These are phyloP conservation scores for Peziza echinospora DNA, from an alignment of 495 filamentous ascomycete species.

Conservation along the genomic window DNA sequence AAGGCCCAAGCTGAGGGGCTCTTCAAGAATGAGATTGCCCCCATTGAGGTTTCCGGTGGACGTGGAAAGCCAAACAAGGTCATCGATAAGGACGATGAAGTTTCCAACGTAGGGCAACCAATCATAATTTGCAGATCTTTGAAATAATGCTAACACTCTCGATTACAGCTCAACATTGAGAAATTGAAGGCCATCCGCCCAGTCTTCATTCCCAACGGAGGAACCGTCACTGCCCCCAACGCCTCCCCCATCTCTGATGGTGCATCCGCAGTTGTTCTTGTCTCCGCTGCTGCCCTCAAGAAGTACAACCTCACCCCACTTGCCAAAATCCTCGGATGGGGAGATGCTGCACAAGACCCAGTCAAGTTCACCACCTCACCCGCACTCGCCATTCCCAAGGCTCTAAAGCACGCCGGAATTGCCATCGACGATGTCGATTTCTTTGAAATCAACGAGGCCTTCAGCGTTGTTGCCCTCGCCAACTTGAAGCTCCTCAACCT, in stretches of 20 bases:
- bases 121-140: neutral
- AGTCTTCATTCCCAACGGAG: constrained; percentile 58
- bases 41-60: constrained; percentile 67
- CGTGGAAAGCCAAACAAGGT: constrained; percentile 70
- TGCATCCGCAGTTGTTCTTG: constrained; percentile 70
- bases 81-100: constrained; percentile 77
- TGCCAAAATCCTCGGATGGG: constrained; percentile 92
- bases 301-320: constrained; percentile 72
- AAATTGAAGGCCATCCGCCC: constrained; percentile 72
- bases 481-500: constrained; percentile 78
- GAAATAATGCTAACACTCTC: neutral
- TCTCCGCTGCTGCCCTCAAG: constrained; percentile 74
- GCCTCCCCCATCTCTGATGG: constrained; percentile 91
- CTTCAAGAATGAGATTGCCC: constrained; percentile 71
- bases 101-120: constrained; percentile 66
- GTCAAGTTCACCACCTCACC: constrained; percentile 91
- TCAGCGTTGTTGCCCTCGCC: constrained; percentile 85
- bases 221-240: constrained; percentile 93
- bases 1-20: constrained; percentile 53
- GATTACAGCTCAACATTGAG: constrained; percentile 54
- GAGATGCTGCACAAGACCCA: constrained; percentile 71
- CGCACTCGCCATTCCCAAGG: constrained; percentile 88
- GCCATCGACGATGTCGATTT: constrained; percentile 57
- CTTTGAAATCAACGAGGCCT: constrained; percentile 98
- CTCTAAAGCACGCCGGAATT: constrained; percentile 72